Evolutionary conservation across 768 basidiomycete species (phyloP), one percentile per base, ranked within the genome.

Genomic region (Lactarius evosmus): DNA sequence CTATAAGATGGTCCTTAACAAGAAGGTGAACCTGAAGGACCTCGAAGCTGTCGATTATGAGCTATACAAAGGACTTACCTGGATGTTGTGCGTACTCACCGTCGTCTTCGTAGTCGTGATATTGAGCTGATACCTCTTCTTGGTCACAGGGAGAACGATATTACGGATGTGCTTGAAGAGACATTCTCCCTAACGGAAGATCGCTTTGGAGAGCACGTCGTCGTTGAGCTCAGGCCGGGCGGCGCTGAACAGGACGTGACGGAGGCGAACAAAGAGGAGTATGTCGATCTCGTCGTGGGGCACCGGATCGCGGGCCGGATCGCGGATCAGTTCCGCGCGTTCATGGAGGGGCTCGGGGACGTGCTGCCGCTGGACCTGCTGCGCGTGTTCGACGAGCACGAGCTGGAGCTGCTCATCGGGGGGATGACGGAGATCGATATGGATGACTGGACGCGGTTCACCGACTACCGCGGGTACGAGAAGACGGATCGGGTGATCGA

Each of bases 401-500:
- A 96, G 70, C 78, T 95, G 4, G 93, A 94, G 75, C 75, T 95
- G 58, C 78, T 96, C 67, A 94, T 96, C 66, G 93, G 94, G 65
- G 94, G 94, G 59, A 93, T 95, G 76, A 76, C 62, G 62, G 75
- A 36, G 70, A 76, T 69, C 80, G 81, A 69, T 75, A 81, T 72
- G 82, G 91, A 94, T 69, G 92, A 94, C 70, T 95, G 93, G 93
- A 90, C 87, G 69, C 93, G 93, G 71, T 93, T 91, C 75, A 96
- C 94, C 22, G 94, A 95, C 72, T 95, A 95, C 73, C 87, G 92
- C 58, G 88, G 89, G 5, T 93, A 91, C 71, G 86, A 89, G 70
- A 90, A 89, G 78, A 88, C 85, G 4, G 91, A 93, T 71, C 86
- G 91, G 72, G 88, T 91, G 64, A 92, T 95, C 67, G 89, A 92